Conservation (phyloP, 768 basidiomycete species). For the Leccinellum rugosiceps region DNA sequence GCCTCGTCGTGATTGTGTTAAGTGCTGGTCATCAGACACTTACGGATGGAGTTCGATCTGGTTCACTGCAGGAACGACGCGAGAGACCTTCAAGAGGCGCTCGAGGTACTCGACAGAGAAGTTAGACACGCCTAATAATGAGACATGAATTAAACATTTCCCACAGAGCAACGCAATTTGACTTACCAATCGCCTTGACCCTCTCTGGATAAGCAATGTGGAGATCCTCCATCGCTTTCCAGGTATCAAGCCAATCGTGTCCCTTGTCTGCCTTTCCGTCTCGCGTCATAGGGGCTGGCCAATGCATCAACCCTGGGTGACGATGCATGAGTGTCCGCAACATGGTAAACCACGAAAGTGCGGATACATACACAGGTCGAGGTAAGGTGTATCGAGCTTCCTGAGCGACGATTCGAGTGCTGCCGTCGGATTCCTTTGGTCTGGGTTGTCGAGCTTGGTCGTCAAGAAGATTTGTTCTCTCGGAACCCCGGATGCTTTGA, state of each 20-base stretch:
- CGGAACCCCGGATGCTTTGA: slow-evolving; percentile 67
- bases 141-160: background rate
- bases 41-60: slow-evolving; percentile 78
- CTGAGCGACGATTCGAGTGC: slow-evolving; percentile 69
- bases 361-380: slow-evolving; percentile 66
- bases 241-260: slow-evolving; percentile 70
- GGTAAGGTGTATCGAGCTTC: slow-evolving; percentile 67
- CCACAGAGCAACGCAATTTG: background rate
- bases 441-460: slow-evolving; percentile 63
- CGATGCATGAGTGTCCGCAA: background rate
- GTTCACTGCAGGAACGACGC: slow-evolving; percentile 69
- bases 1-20: background rate
- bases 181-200: slow-evolving; percentile 69
- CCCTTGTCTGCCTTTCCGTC: slow-evolving; percentile 52
- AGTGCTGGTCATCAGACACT: slow-evolving; percentile 18
- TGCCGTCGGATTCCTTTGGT: slow-evolving; percentile 55
- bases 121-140: slow-evolving; percentile 58
- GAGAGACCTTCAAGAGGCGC: slow-evolving; percentile 52
- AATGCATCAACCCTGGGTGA: slow-evolving; percentile 69
- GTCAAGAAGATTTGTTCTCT: slow-evolving; percentile 79
- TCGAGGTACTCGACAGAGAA: slow-evolving; percentile 63
- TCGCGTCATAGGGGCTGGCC: slow-evolving; percentile 72
- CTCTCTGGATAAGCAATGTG: slow-evolving; percentile 65
- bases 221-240: slow-evolving; percentile 73
- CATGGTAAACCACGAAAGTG: background rate